Conservation (phyloP, 345 rosid species). For the Syzygium oleosum region DNA sequence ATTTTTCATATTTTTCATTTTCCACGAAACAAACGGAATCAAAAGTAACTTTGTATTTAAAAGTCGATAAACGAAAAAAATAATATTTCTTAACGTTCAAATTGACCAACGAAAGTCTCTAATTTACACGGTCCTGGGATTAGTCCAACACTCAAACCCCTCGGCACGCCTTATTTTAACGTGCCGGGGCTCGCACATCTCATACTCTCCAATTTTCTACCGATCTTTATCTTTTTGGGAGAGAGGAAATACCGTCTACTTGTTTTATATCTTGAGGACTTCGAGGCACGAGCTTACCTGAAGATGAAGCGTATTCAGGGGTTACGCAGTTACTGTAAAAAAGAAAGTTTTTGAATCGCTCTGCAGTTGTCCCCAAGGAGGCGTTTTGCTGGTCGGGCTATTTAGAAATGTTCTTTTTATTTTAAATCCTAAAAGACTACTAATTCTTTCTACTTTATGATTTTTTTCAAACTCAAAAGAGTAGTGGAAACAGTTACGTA, state of each 20-base stretch:
- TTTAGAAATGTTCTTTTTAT: neutral
- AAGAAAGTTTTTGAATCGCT: neutral
- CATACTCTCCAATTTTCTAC: no score
- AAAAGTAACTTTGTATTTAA: neutral
- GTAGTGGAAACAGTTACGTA: neutral
- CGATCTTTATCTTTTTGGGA: no score
- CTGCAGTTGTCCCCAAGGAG: neutral
- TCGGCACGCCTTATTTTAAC: no score
- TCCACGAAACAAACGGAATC: no score
- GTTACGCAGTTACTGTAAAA: neutral
- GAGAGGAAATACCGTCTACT: no score
- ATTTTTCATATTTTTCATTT: no score
- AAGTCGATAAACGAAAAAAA: neutral
- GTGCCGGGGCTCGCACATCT: no score
- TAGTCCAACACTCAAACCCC: neutral
- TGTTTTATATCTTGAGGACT: no score
- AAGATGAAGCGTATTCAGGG: no score
- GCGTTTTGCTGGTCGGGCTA: fast-evolving
- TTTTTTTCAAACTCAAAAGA: neutral
- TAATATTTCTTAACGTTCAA: neutral
- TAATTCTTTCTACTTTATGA: neutral
- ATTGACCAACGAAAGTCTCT: neutral
- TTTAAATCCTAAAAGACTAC: neutral
- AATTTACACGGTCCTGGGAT: neutral
- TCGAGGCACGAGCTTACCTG: no score